Evolutionary conservation across 345 rosid species (phyloP).

Genomic region (rapeseed (Brassica napus)): DNA sequence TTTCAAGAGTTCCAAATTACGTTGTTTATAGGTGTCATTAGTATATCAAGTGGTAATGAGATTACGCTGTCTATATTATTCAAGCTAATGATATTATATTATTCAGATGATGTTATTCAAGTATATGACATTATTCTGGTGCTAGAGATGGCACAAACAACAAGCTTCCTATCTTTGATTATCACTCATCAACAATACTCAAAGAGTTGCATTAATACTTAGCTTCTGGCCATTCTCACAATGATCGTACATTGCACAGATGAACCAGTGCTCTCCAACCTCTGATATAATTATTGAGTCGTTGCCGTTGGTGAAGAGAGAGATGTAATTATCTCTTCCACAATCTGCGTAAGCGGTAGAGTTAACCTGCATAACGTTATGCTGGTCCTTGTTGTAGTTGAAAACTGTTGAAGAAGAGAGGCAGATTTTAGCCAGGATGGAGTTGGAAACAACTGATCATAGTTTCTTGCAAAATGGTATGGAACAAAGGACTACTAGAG

Average conservation of each 20-base stretch:
- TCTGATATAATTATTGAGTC: conserved; percentile 37
- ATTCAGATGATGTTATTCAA: conserved; percentile 15
- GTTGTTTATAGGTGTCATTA: conserved; percentile 4
- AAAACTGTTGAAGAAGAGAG: conserved; percentile 38
- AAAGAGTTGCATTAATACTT: conserved; percentile 35
- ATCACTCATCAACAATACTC: neutral
- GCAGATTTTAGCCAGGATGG: conserved; percentile 15
- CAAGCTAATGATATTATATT: neutral
- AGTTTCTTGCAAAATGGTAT: neutral
- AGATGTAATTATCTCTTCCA: conserved; percentile 32
- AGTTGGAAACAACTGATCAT: neutral
- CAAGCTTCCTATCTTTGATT: conserved; percentile 19
- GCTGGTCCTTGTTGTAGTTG: conserved; percentile 37
- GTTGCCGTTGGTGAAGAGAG: conserved; percentile 40
- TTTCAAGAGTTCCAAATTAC: neutral
- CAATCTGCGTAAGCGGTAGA: conserved; percentile 45
- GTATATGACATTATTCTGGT: conserved; percentile 28
- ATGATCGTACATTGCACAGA: conserved; percentile 39
- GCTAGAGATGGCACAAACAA: conserved; percentile 14
- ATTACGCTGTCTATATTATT: conserved; percentile 12
- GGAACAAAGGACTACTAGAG: conserved; percentile 11
- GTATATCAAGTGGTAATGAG: conserved; percentile 7
- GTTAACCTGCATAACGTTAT: conserved; percentile 50
- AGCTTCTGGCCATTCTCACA: conserved; percentile 46
- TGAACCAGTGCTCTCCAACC: conserved; percentile 34